Base-by-base conservation (phyloP, 768 basidiomycete species). In the Multifurca ochricompacta region DNA sequence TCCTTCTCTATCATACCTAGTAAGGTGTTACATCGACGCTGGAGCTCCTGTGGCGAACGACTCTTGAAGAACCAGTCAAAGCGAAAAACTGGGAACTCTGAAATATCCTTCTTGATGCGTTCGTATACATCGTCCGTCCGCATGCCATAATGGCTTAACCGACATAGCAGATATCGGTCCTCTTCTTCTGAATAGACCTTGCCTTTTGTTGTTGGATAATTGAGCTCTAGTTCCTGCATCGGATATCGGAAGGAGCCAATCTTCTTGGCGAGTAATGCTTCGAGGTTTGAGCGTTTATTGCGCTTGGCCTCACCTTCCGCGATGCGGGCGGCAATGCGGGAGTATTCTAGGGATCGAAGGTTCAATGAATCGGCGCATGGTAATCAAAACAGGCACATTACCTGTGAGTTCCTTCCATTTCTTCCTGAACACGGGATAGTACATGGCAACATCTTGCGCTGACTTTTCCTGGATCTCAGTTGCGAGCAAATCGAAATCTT, bases 11-110 rank as follows among this genome's bases (percentile, higher is more conserved):
- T 89, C 81, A 96, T 90, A 9, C 82, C 76, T 25, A 96, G 64
- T 34, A 97, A 66, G 2, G 95, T 96, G 62, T 85, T 85, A 63
- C 92, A 96, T 50, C 95, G 73, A 59, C 95, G 74, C 64, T 85
- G 82, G 53, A 98, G 71, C 70, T 98, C 95, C 63, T 90, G 84
- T 3, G 91, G 83, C 10, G 87, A 90, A 51, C 95, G 74, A 60
- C 90, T 91, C 75, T 95, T 94, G 77, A 93, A 87, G 74, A 96
- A 97, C 95, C 93, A 97, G 65, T 97, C 93, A 63, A 98, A 98
- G 19, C 94, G 77, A 73, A 97, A 99, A 13, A 94, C 87, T 1
- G 95, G 94, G 70, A 93, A 97, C 70, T 98, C 94, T 14, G 83
- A 85, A 59, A 98, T 92, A 69, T 98, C 95, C 68, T 85, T 82